A percentile compares a stretch with the other conserved stretches of the same genome.
Evolutionary conservation across 73 alveolate genomes (phyloP).

Genomic region (Tetrahymena borealis): DNA sequence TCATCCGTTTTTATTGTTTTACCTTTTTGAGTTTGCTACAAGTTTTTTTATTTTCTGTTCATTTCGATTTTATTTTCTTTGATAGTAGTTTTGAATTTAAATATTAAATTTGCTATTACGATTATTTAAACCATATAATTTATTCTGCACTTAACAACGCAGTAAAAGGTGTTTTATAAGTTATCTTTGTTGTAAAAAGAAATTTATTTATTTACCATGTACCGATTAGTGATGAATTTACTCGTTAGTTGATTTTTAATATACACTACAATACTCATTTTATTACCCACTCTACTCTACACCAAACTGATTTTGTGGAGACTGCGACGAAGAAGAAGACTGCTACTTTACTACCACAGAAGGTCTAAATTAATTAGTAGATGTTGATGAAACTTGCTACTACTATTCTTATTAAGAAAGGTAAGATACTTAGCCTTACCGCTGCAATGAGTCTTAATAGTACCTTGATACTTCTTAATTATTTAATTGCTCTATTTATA

Average conservation of each 20-base stretch:
- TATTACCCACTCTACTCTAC: background rate
- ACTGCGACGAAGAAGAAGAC: background rate
- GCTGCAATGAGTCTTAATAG: background rate
- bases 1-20: too few relatives aligned
- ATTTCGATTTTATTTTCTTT: too few relatives aligned
- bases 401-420: background rate
- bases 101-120: too few relatives aligned
- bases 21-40: too few relatives aligned
- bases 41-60: too few relatives aligned
- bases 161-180: too few relatives aligned
- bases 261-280: background rate
- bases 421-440: background rate
- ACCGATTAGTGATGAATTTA: background rate
- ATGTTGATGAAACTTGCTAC: background rate
- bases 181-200: too few relatives aligned
- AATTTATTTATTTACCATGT: background rate
- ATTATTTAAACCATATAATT: too few relatives aligned
- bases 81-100: too few relatives aligned
- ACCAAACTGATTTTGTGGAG: background rate
- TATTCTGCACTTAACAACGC: too few relatives aligned
- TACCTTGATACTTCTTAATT: background rate
- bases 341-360: background rate
- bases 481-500: background rate
- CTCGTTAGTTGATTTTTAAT: background rate
- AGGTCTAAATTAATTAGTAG: background rate